Evolutionary conservation across 1,284 basidiomycete species (phyloP), one percentile per base, ranked within the genome.

Genomic region (Cryptococcus wingfieldii): DNA sequence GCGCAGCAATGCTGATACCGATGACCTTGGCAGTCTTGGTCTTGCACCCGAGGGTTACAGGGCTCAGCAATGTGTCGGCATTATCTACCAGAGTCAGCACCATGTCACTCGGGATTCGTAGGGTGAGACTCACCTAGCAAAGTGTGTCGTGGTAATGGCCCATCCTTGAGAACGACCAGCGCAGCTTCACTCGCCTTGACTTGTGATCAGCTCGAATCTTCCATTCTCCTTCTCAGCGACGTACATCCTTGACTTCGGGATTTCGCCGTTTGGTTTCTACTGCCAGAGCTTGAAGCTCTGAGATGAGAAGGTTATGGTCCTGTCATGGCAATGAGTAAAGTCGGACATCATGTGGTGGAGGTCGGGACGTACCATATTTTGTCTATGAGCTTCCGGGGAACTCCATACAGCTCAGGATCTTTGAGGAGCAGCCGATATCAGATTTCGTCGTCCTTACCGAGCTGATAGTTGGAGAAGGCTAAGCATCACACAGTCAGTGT

Each of bases 21-120:
- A 97, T 87, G 48, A 97, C 89, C 81, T 98, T 98, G 3, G 89
- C 85, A 63, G 93, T 90, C 78, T 89, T 91, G 10, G 92, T 96
- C 46, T 87, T 86, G 72, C 93, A 95, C 50, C 91, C 93, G 82
- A 96, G 90, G 68, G 94, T 90, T 3, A 98, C 86, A 0, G 96
- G 94, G 49, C 84, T 82, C 31, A 98, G 82, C 25, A 98, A 81
- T 53, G 88, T 87, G 54, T 89, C 84, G 4, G 88, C 84, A 68
- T 90, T 86, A 16, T 85, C 83, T 27, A 85, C 83, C 34, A 12
- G 7, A 7, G n/a, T 38, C 16, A 47, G 39, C 19, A 38, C n/a
- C 18, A 37, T 12, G 8, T 42, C 18, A 19, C 39, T 16, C 1
- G 14, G 25, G 14, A 19, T 14, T 34, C 12, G 12, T 7, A 9